These are phyloP conservation scores for Mortierella sp. DNA, from an alignment of 371 early-diverging fungal species.

Conservation along the genomic window DNA sequence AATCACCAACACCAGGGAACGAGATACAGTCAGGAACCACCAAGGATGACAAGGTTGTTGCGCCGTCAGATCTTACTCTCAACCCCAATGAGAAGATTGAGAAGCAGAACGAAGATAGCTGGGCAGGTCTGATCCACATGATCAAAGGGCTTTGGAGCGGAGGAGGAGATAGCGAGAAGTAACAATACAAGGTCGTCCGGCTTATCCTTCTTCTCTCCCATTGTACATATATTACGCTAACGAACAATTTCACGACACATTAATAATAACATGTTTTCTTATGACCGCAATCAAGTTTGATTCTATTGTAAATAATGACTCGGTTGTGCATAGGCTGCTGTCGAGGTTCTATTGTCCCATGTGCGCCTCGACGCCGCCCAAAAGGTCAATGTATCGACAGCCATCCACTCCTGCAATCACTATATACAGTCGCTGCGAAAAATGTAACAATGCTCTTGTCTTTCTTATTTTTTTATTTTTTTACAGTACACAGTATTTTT, in stretches of 20 bases:
- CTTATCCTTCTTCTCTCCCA: not conserved
- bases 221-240: not conserved
- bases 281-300: too few species aligned
- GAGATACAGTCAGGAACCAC: not conserved
- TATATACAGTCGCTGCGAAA: too few species aligned
- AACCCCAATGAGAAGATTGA: not conserved
- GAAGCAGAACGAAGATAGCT: not conserved
- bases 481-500: too few species aligned
- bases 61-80: not conserved
- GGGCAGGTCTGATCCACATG: conserved; percentile 37
- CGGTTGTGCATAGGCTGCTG: too few species aligned
- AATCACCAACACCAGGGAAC: not conserved
- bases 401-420: too few species aligned
- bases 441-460: too few species aligned
- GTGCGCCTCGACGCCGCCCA: too few species aligned
- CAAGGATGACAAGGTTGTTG: not conserved
- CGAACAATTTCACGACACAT: not conserved
- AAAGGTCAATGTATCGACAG: too few species aligned
- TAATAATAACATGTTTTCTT: too few species aligned
- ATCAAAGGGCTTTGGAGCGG: conserved; percentile 30
- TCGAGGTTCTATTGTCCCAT: too few species aligned
- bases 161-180: conserved; percentile 15
- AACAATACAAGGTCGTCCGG: not conserved
- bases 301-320: too few species aligned
- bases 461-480: too few species aligned